phyloP scores from a whole-genome alignment of 2,329 filamentous ascomycete genomes.

The Trichoderma sp. region DNA sequence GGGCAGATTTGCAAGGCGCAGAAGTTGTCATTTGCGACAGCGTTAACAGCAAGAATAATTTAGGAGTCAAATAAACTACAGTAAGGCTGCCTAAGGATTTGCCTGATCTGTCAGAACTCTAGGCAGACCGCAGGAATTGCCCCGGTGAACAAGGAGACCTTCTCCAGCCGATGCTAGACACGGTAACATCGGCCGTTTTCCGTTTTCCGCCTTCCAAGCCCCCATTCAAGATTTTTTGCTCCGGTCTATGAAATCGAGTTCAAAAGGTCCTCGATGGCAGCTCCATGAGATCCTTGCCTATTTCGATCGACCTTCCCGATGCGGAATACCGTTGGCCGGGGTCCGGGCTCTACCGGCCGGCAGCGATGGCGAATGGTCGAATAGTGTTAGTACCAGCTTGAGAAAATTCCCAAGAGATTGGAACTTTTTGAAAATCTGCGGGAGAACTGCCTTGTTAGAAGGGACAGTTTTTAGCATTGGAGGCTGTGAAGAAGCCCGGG shows the following conservation, averaged over 20 bases:
- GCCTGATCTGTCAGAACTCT: neutral
- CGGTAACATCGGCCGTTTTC: neutral
- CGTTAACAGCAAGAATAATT: neutral
- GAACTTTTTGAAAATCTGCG: neutral
- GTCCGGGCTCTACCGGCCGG: conserved; percentile 1
- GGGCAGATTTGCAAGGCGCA: neutral
- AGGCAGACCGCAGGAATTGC: neutral
- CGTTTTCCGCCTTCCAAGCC: neutral
- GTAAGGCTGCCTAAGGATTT: neutral
- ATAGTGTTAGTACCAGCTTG: neutral
- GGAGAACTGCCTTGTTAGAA: conserved; percentile 10
- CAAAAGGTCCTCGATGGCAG: conserved; percentile 12
- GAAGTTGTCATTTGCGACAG: neutral
- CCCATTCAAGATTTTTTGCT: neutral
- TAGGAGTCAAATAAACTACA: neutral
- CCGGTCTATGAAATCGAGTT: conserved; percentile 1
- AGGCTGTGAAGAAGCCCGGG: neutral
- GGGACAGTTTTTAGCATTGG: neutral
- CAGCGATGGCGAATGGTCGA: neutral
- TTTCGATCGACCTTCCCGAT: conserved; percentile 20
- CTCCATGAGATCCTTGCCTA: neutral
- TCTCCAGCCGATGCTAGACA: neutral
- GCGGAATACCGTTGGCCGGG: neutral
- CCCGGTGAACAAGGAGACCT: neutral
- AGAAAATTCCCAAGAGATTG: neutral